Evolutionary conservation across 2,329 filamentous ascomycete species (phyloP).

Genomic region (Curvularia verruculosa): DNA sequence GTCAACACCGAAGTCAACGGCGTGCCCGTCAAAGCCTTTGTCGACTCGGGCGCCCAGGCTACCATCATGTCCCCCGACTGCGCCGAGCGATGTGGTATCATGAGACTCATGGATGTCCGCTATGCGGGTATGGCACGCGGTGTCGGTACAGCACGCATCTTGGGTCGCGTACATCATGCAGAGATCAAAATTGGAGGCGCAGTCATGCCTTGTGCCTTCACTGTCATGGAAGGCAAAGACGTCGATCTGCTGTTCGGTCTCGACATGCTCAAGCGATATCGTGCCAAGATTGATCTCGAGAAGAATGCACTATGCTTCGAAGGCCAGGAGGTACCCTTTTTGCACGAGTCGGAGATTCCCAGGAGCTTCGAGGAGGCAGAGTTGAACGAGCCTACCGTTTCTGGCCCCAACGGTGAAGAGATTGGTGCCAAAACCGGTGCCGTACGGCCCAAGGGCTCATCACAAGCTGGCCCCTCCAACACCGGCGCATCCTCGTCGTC

Average conservation of each 20-base stretch:
- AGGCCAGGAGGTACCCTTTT: constrained; percentile 83
- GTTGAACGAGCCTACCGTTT: constrained; percentile 80
- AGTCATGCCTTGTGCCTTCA: constrained; percentile 92
- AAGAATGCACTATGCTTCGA: constrained; percentile 87
- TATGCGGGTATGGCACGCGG: constrained; percentile 92
- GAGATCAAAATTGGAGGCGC: constrained; percentile 91
- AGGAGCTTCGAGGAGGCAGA: constrained; percentile 74
- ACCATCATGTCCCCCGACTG: constrained; percentile 98
- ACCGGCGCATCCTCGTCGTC: constrained; percentile 26
- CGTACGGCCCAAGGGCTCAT: constrained; percentile 61
- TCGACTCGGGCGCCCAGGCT: constrained; percentile 95
- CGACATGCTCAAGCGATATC: constrained; percentile 96
- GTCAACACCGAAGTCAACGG: constrained; percentile 95
- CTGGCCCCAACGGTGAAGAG: constrained; percentile 85
- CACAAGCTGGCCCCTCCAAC: constrained; percentile 35
- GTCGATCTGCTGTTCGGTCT: constrained; percentile 92
- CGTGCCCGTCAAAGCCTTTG: constrained; percentile 89
- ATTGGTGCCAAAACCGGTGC: constrained; percentile 85
- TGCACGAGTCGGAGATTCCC: constrained; percentile 94
- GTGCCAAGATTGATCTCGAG: constrained; percentile 86
- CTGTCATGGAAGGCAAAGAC: constrained; percentile 98
- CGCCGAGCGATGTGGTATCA: constrained; percentile 91
- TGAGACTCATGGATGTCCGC: constrained; percentile 90
- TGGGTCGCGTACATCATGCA: constrained; percentile 92
- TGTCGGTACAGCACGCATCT: constrained; percentile 91